Percentiles rank a stretch among this genome's conserved stretches.
These are phyloP conservation scores for Ulvella scutata DNA, from an alignment of 139 green algal genomes.

Conservation along the genomic window DNA sequence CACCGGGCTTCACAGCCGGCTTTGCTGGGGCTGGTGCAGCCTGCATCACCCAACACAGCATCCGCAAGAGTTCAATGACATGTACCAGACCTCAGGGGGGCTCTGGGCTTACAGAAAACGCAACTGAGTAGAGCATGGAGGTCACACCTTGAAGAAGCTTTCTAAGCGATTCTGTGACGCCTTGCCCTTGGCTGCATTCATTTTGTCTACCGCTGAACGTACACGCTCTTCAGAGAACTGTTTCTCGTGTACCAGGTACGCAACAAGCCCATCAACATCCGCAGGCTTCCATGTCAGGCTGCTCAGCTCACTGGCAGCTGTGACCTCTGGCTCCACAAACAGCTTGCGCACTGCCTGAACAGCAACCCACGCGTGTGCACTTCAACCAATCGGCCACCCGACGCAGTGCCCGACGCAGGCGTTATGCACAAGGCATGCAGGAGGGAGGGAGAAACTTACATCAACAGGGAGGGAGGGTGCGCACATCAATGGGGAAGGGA, in stretches of 20 bases:
- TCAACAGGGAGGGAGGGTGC: conserved; percentile 60
- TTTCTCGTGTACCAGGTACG: conserved; percentile 87
- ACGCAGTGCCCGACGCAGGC: background rate
- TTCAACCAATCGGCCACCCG: background rate
- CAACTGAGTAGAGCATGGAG: background rate
- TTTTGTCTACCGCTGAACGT: conserved; percentile 30
- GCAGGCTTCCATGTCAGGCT: conserved; percentile 69
- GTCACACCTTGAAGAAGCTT: conserved; percentile 51
- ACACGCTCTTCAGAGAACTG: conserved; percentile 84
- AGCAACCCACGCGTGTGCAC: background rate
- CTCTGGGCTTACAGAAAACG: background rate
- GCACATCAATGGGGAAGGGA: conserved; percentile 67
- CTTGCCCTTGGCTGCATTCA: conserved; percentile 52
- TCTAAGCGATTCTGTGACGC: conserved; percentile 58
- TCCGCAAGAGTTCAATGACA: too few relatives aligned
- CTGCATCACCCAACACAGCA: background rate
- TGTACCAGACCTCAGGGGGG: background rate
- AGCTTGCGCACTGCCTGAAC: conserved; percentile 24
- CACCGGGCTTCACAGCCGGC: background rate
- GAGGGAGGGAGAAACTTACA: too few relatives aligned
- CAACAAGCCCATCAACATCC: conserved; percentile 79
- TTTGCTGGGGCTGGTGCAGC: background rate
- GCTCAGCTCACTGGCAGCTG: conserved; percentile 24
- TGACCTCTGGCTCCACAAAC: conserved; percentile 39
- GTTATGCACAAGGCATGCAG: background rate